Evolutionary conservation across 73 alveolate species (phyloP).

Genomic region (Uronychia setigera): DNA sequence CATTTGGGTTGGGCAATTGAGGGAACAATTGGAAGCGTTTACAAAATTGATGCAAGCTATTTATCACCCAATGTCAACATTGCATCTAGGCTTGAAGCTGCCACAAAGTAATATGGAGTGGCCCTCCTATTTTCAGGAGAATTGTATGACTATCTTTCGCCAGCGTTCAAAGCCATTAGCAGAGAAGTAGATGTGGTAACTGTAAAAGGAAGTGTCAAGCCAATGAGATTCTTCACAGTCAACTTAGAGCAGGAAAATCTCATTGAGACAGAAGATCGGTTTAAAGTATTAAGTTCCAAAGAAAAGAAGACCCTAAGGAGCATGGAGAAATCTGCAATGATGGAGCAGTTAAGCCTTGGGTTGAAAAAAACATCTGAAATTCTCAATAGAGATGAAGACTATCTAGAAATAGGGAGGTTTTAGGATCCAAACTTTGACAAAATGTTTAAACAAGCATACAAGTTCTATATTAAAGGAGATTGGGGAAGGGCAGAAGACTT

Average conservation of each 20-base stretch:
- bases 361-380: slow-evolving; percentile 23
- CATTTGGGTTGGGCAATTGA: slow-evolving; percentile 97
- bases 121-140: slow-evolving; percentile 44
- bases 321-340: slow-evolving; percentile 15
- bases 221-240: slow-evolving; percentile 83
- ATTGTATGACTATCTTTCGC: slow-evolving; percentile 37
- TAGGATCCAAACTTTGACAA: slow-evolving; percentile 19
- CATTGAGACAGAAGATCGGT: background rate
- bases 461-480: slow-evolving; percentile 53
- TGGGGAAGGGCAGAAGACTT: slow-evolving; percentile 65
- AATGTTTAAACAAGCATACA: slow-evolving; percentile 43
- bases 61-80: slow-evolving; percentile 88
- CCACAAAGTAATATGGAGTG: slow-evolving; percentile 74
- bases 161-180: slow-evolving; percentile 54
- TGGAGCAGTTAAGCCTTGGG: background rate
- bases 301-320: slow-evolving; percentile 29
- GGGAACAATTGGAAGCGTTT: slow-evolving; percentile 96
- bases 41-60: slow-evolving; percentile 94
- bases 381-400: slow-evolving; percentile 23
- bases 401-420: slow-evolving; percentile 17
- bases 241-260: slow-evolving; percentile 63
- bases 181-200: slow-evolving; percentile 88
- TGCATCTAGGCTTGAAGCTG: slow-evolving; percentile 82
- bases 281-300: background rate
- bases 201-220: slow-evolving; percentile 90